phyloP scores from a whole-genome alignment of 2,329 filamentous ascomycete species.

The Periconia macrospinosa region DNA sequence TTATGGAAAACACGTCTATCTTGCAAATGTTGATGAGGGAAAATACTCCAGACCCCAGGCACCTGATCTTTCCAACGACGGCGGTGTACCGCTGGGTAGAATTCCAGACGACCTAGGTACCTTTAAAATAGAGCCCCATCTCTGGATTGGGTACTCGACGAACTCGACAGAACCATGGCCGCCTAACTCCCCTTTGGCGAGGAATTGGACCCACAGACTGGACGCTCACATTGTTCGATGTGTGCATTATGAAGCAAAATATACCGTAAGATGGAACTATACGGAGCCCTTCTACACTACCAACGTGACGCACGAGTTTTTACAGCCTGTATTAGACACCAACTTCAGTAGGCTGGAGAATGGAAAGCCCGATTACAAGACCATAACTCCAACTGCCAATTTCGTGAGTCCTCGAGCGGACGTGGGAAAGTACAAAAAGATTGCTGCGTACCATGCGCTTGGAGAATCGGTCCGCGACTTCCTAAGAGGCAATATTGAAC shows the following conservation, averaged over 20 bases:
- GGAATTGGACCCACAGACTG: conserved; percentile 32
- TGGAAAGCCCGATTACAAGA: conserved; percentile 42
- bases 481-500: conserved; percentile 32
- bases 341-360: conserved; percentile 33
- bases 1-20: conserved; percentile 29
- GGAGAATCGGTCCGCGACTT: conserved; percentile 35
- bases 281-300: conserved; percentile 30
- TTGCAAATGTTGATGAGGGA: conserved; percentile 31
- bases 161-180: conserved; percentile 28
- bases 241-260: conserved; percentile 37
- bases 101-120: conserved; percentile 28
- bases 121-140: conserved; percentile 37
- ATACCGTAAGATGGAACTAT: conserved; percentile 36
- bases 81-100: conserved; percentile 31
- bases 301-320: conserved; percentile 21
- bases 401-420: conserved; percentile 29
- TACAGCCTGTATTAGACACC: conserved; percentile 34
- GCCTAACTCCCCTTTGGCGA: conserved; percentile 19
- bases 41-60: conserved; percentile 32
- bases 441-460: conserved; percentile 38
- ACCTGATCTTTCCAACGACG: conserved; percentile 20
- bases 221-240: conserved; percentile 36
- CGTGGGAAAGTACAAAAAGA: conserved; percentile 33
- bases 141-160: conserved; percentile 39
- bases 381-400: conserved; percentile 22